phyloP scores from a whole-genome alignment of 805 yeast genomes.

The fission yeast (Schizosaccharomyces pombe) region DNA sequence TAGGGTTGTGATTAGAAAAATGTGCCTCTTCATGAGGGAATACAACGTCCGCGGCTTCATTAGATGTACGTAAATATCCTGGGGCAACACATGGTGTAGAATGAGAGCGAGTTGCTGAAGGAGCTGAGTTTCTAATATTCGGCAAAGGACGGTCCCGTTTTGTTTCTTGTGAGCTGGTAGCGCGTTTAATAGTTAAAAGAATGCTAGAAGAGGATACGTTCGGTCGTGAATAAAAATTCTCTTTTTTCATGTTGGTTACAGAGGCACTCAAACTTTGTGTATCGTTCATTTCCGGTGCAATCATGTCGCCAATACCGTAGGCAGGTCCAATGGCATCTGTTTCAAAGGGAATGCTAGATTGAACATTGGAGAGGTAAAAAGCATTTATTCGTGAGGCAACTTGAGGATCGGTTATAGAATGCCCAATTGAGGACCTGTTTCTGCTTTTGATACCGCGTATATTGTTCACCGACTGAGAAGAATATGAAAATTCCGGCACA shows the following conservation, averaged over 20 bases:
- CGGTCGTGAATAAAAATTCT: background rate
- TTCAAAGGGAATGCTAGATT: background rate
- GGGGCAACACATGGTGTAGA: background rate
- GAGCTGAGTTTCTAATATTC: too few relatives aligned
- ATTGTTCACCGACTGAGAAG: too few relatives aligned
- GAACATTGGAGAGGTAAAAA: background rate
- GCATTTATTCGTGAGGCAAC: background rate
- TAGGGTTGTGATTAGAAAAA: background rate
- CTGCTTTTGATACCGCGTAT: too few relatives aligned
- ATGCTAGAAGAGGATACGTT: background rate
- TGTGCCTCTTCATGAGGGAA: background rate
- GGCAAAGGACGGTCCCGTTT: background rate
- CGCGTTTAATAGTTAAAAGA: background rate
- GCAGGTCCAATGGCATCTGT: background rate
- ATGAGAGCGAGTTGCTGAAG: background rate
- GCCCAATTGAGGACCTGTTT: too few relatives aligned
- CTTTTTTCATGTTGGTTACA: too few relatives aligned
- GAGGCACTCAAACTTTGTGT: background rate
- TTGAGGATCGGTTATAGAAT: background rate
- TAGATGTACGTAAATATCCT: too few relatives aligned
- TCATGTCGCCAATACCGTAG: constrained; percentile 1
- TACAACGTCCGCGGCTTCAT: background rate
- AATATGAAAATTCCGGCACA: too few relatives aligned
- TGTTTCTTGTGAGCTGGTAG: background rate
- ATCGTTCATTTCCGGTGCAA: background rate